These are phyloP conservation scores for Teratosphaeria epicoccoides DNA, from an alignment of 2,329 filamentous ascomycete genomes.

Conservation along the genomic window DNA sequence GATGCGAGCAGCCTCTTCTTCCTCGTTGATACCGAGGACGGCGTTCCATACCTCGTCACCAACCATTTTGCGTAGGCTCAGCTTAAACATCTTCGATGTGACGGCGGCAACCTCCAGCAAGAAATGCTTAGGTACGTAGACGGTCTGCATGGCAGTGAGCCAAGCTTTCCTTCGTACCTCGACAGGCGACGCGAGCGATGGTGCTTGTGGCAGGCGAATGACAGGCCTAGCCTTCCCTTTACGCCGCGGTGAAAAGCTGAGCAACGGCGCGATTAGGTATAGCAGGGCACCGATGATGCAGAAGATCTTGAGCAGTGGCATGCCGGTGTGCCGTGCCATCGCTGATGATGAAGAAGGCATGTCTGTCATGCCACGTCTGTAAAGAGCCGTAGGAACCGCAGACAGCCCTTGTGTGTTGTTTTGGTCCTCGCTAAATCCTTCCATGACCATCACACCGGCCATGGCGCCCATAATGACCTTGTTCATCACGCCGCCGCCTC, in stretches of 20 bases:
- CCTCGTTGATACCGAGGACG: conserved; percentile 68
- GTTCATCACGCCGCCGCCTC: conserved; percentile 43
- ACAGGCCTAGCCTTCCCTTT: conserved; percentile 34
- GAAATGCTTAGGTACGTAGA: conserved; percentile 84
- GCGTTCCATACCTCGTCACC: conserved; percentile 67
- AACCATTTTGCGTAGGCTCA: conserved; percentile 66
- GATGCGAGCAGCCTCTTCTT: conserved; percentile 74
- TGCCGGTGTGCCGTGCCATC: conserved; percentile 17
- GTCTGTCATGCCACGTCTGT: conserved; percentile 20
- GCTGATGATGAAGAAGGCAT: conserved; percentile 11
- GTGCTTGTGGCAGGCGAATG: conserved; percentile 40
- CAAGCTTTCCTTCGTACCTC: conserved; percentile 80
- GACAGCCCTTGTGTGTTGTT: conserved; percentile 39
- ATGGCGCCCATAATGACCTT: conserved; percentile 91
- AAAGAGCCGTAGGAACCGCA: conserved; percentile 30
- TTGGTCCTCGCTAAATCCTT: conserved; percentile 58
- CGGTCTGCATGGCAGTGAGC: conserved; percentile 84
- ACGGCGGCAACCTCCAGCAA: conserved; percentile 76
- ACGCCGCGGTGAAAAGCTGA: conserved; percentile 47
- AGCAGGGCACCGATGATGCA: conserved; percentile 43
- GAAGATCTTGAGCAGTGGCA: conserved; percentile 41
- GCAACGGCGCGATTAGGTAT: conserved; percentile 47
- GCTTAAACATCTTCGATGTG: conserved; percentile 67
- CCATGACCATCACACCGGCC: conserved; percentile 82
- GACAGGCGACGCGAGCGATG: conserved; percentile 69